Percentiles rank a stretch among this genome's conserved stretches.
Evolutionary conservation across 768 basidiomycete genomes (phyloP).

Genomic region (Mycena alexandri): DNA sequence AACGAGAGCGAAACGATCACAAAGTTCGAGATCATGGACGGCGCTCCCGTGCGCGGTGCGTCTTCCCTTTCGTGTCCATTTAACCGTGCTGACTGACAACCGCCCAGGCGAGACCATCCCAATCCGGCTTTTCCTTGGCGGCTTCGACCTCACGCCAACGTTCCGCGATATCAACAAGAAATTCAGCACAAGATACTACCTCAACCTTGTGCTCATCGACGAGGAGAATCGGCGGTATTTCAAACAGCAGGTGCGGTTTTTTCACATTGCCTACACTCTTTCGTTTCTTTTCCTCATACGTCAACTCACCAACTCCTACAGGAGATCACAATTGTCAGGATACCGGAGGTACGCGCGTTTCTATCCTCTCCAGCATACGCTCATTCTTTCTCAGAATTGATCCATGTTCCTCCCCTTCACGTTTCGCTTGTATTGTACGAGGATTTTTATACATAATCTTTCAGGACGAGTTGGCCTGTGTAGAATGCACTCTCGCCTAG

Average conservation of each 20-base stretch:
- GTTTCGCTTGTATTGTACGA: constrained; percentile 29
- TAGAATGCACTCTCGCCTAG: too few species aligned
- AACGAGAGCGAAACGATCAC: constrained; percentile 99
- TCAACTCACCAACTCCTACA: constrained; percentile 39
- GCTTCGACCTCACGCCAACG: constrained; percentile 98
- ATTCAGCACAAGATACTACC: constrained; percentile 96
- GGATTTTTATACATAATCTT: constrained; percentile 28
- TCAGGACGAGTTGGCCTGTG: neutral
- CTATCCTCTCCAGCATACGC: neutral
- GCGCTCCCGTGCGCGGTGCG: constrained; percentile 93
- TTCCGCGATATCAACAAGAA: constrained; percentile 99
- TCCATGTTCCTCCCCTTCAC: neutral
- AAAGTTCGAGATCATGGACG: constrained; percentile 99
- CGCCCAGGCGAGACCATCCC: constrained; percentile 95
- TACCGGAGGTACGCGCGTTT: constrained; percentile 75
- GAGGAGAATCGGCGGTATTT: constrained; percentile 98
- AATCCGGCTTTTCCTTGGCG: constrained; percentile 96
- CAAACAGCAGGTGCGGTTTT: constrained; percentile 84
- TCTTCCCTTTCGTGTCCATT: constrained; percentile 1
- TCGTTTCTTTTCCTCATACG: too few species aligned
- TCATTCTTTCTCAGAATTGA: constrained; percentile 18
- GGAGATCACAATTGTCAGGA: constrained; percentile 93
- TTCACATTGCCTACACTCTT: neutral
- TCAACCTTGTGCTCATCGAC: constrained; percentile 97
- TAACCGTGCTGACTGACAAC: neutral